Evolutionary conservation across 106 monocot genomes (phyloP), one percentile per base, ranked within the genome.

Genomic region (Allium fistulosum): DNA sequence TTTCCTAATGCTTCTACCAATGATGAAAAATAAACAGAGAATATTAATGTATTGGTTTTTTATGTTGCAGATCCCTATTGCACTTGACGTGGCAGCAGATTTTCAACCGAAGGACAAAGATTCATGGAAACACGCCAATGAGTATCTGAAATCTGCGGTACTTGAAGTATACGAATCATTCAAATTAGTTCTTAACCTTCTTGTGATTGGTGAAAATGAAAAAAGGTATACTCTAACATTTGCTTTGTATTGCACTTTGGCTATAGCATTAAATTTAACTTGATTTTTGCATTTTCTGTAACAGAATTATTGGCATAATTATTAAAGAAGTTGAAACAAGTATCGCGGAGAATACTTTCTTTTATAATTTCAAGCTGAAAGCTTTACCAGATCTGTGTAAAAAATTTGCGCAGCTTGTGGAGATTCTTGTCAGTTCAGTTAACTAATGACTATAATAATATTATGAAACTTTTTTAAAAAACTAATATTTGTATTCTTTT

Each of bases 121-220:
- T 83, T 76, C 92, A 22, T 97, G 97, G 97, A 97, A 77, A 72
- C 92, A 89, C 78, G 80, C 88, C 74, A 92, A 97, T 75, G 97
- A 92, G 69, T 92, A 97, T 71, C 92, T 97, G 97, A 97, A 97
- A 85, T 97, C 92, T 82, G 22, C 22, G 22, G 22, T 22, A 22
- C 22, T 22, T 22, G 22, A 22, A 22, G 22, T 22, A 1, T 22
- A 88, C 92, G 58, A 90, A 74, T 97, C 97, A 58, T 92, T 92
- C 57, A 97, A 97, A 75, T 82, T 82, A 62, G 89, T 97, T 18
- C 82, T 97, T 51, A 85, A 92, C 69, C 73, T 97, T 60, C 73
- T 97, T 60, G 89, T 97, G 12, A 80, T 90, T 75, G 97, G 97
- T 65, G 92, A 97, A 74, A 92, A 79, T 66, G 97, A 97, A 72